phyloP scores from a whole-genome alignment of 1,284 basidiomycete genomes.

The Papiliotrema nemorosa region DNA sequence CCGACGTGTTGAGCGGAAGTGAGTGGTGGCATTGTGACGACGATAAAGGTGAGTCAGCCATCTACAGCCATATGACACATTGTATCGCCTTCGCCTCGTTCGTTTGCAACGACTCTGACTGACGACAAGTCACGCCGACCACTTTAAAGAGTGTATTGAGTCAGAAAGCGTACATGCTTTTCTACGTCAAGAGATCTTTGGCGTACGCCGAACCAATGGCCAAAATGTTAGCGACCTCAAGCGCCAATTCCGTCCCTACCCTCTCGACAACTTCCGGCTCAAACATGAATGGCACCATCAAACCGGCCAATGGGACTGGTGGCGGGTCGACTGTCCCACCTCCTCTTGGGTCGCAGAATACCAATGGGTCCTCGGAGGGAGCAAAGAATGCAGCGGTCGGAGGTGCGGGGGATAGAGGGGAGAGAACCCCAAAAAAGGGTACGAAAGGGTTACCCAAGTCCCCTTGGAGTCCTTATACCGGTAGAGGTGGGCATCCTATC shows the following conservation, averaged over 20 bases:
- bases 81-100: no score
- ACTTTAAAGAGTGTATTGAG: constrained; percentile 63
- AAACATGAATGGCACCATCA: background rate
- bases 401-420: no score
- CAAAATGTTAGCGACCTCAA: constrained; percentile 7
- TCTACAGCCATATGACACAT: no score
- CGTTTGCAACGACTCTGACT: background rate
- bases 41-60: constrained; percentile 64
- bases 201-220: constrained; percentile 56
- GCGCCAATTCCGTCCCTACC: background rate
- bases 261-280: background rate
- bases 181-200: constrained; percentile 81
- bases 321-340: no score
- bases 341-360: no score
- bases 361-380: no score
- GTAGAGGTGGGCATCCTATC: constrained; percentile 4
- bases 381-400: background rate
- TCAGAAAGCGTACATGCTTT: constrained; percentile 83
- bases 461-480: background rate
- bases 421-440: background rate
- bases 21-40: constrained; percentile 96
- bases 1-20: constrained; percentile 34
- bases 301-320: background rate
- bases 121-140: constrained; percentile 58
- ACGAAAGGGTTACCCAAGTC: background rate